These are phyloP conservation scores for Schwanniomyces pseudopolymorphus DNA, from an alignment of 805 yeast genomes.

Conservation along the genomic window DNA sequence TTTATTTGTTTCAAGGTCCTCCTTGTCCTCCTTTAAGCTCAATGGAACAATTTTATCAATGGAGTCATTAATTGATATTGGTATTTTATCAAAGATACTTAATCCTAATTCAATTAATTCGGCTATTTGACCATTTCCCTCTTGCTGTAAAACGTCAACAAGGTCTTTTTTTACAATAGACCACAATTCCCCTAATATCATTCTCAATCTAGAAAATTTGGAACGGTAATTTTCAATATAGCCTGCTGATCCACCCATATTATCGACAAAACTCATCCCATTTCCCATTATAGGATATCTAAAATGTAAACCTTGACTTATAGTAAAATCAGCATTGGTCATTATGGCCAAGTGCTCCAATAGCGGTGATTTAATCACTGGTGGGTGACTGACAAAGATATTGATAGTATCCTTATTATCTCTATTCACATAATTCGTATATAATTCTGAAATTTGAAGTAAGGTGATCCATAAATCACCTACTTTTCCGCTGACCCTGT, in stretches of 20 bases:
- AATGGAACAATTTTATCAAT: conserved; percentile 45
- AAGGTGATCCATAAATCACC: conserved; percentile 77
- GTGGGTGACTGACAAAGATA: conserved; percentile 64
- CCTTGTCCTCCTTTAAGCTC: conserved; percentile 29
- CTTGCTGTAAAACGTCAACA: conserved; percentile 38
- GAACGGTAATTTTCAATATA: conserved; percentile 58
- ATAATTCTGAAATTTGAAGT: conserved; percentile 66
- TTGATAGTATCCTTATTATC: conserved; percentile 46
- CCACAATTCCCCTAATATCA: conserved; percentile 66
- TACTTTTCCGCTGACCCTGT: conserved; percentile 21
- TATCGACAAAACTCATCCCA: conserved; percentile 63
- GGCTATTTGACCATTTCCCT: conserved; percentile 28
- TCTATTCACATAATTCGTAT: conserved; percentile 14
- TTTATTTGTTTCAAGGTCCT: conserved; percentile 27
- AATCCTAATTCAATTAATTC: conserved; percentile 55
- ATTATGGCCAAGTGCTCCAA: conserved; percentile 66
- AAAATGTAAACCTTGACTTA: conserved; percentile 73
- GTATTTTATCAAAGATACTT: conserved; percentile 62
- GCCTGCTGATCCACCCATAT: conserved; percentile 33
- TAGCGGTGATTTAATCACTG: conserved; percentile 69
- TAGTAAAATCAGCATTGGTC: conserved; percentile 68
- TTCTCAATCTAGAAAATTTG: conserved; percentile 61
- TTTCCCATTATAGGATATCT: conserved; percentile 68
- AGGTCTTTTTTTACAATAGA: conserved; percentile 55
- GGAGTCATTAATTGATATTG: conserved; percentile 41